Percentiles rank a stretch among this genome's conserved stretches.
Evolutionary conservation across 192 early-diverging fungal genomes (phyloP).

Genomic region (Podila clonocystis): DNA sequence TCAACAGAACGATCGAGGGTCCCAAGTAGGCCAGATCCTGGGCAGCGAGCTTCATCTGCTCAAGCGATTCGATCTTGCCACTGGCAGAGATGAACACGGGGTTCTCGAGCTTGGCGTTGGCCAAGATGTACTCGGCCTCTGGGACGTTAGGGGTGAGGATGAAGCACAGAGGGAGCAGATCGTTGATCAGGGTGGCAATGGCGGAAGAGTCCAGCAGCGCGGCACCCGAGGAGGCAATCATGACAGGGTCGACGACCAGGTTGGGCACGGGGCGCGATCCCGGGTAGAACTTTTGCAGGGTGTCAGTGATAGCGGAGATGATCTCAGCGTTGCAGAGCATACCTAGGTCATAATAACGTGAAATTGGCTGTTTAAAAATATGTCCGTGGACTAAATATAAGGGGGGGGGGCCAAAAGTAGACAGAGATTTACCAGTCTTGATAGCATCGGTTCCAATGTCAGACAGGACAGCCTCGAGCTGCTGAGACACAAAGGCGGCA

Average conservation of each 20-base stretch:
- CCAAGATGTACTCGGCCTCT: conserved; percentile 77
- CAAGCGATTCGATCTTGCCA: conserved; percentile 59
- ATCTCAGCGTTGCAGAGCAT: conserved; percentile 77
- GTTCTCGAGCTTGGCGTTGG: conserved; percentile 27
- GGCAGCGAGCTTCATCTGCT: conserved; percentile 72
- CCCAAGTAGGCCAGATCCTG: conserved; percentile 63
- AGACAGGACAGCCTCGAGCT: conserved; percentile 73
- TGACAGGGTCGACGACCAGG: conserved; percentile 87
- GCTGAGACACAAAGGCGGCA: conserved; percentile 70
- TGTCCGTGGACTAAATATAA: too few relatives aligned
- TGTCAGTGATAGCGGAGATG: conserved; percentile 65
- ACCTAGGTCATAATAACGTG: conserved; percentile 20
- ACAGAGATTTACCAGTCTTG: conserved; percentile 65
- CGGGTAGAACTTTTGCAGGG: conserved; percentile 50
- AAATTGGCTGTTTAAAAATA: too few relatives aligned
- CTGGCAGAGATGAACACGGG: background rate
- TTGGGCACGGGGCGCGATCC: conserved; percentile 17
- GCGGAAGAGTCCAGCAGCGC: conserved; percentile 70
- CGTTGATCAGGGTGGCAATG: conserved; percentile 58
- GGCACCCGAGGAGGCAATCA: conserved; percentile 82
- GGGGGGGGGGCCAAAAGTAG: background rate
- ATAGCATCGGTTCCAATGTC: conserved; percentile 82
- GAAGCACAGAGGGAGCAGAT: conserved; percentile 75
- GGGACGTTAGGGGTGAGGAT: conserved; percentile 88
- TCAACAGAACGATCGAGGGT: conserved; percentile 71